phyloP scores from a whole-genome alignment of 306 rosid species.

The Fragaria iinumae region DNA sequence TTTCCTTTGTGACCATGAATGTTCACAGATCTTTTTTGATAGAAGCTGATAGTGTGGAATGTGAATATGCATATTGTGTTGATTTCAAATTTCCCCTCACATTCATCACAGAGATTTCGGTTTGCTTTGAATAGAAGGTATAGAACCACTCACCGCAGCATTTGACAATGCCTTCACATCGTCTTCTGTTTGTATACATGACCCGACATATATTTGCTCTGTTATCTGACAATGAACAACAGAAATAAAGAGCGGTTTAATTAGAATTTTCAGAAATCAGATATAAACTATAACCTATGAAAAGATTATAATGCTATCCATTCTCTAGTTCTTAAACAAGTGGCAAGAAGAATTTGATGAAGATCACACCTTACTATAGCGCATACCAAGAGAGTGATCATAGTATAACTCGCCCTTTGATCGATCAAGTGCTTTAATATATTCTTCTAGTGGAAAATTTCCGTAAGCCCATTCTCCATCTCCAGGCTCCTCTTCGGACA shows the following conservation, averaged over 20 bases:
- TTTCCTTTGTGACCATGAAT: not conserved
- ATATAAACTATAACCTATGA: not conserved
- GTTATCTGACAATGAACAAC: conserved; percentile 56
- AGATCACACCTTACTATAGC: conserved; percentile 71
- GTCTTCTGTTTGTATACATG: conserved; percentile 82
- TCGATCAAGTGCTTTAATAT: conserved; percentile 75
- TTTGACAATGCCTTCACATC: conserved; percentile 73
- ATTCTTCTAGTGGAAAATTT: conserved; percentile 83
- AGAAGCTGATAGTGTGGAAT: not conserved
- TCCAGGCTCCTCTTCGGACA: conserved; percentile 70
- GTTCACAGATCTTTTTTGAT: not conserved
- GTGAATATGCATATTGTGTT: not conserved
- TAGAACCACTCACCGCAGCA: conserved; percentile 44
- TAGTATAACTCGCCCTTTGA: conserved; percentile 80
- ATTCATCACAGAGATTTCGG: not conserved
- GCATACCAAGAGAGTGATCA: conserved; percentile 85
- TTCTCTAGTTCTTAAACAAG: not conserved
- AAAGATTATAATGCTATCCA: not conserved
- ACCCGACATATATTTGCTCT: conserved; percentile 87
- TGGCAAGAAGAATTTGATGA: conserved; percentile 10
- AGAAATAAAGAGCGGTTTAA: conserved; percentile 14
- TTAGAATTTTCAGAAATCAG: not conserved
- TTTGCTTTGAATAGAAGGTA: conserved; percentile 12
- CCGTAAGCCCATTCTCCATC: conserved; percentile 94
- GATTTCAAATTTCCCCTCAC: not conserved